phyloP scores from a whole-genome alignment of 805 yeast species.

The Saccharomycopsis sp. region DNA sequence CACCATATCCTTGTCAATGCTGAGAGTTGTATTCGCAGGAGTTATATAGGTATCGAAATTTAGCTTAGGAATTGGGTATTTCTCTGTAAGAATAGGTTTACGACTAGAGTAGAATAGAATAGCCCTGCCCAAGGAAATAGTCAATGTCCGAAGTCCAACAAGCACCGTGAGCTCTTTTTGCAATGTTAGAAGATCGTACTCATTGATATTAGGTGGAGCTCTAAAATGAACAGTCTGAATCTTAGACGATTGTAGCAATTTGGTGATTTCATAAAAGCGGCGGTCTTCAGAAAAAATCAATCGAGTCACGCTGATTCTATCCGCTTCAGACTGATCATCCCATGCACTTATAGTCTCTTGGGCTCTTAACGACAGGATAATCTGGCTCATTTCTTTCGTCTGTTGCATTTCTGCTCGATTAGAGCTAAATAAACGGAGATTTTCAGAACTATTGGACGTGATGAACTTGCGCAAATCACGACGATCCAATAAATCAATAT shows the following conservation, averaged over 20 bases:
- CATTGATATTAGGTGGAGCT: slow-evolving; percentile 38
- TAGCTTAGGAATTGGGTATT: slow-evolving; percentile 70
- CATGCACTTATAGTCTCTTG: slow-evolving; percentile 49
- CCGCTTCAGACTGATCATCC: slow-evolving; percentile 69
- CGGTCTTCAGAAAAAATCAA: slow-evolving; percentile 73
- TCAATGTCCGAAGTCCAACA: slow-evolving; percentile 64
- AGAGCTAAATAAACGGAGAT: background rate
- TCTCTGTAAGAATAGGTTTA: slow-evolving; percentile 77
- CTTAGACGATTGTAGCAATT: slow-evolving; percentile 62
- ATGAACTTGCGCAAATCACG: slow-evolving; percentile 44
- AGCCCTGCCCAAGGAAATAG: slow-evolving; percentile 74
- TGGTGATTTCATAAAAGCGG: slow-evolving; percentile 70
- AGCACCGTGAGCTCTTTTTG: slow-evolving; percentile 53
- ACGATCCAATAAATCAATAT: slow-evolving; percentile 53
- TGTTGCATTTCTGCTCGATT: slow-evolving; percentile 13
- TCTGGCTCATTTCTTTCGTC: slow-evolving; percentile 37
- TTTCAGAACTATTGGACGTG: slow-evolving; percentile 13
- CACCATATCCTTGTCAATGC: slow-evolving; percentile 48
- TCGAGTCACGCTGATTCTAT: slow-evolving; percentile 58
- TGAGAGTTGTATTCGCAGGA: slow-evolving; percentile 61
- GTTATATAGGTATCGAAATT: slow-evolving; percentile 59
- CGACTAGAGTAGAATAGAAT: slow-evolving; percentile 63
- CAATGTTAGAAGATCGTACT: slow-evolving; percentile 47
- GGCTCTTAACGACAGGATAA: slow-evolving; percentile 34
- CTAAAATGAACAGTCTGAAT: slow-evolving; percentile 47